Percentiles rank a stretch among this genome's conserved stretches.
These are phyloP conservation scores for Metahyphopichia silvanorum DNA, from an alignment of 805 yeast genomes.

Conservation along the genomic window DNA sequence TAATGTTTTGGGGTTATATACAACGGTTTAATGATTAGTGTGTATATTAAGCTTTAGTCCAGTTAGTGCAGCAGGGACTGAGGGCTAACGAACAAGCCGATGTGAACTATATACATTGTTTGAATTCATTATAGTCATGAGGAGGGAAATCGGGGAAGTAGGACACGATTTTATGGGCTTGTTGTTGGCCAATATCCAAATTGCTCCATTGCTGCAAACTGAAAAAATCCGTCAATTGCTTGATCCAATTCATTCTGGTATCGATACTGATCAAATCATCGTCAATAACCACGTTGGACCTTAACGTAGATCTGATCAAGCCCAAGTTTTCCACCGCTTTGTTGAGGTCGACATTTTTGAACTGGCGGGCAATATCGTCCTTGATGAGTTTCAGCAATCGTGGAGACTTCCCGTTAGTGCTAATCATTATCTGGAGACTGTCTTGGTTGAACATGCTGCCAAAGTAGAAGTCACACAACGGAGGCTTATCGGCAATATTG, in stretches of 20 bases:
- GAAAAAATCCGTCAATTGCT: slow-evolving; percentile 57
- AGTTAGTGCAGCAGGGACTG: too few species aligned
- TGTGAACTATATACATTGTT: neutral
- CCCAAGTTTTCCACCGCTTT: slow-evolving; percentile 62
- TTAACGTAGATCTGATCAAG: slow-evolving; percentile 46
- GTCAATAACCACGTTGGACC: slow-evolving; percentile 43
- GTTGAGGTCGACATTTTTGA: slow-evolving; percentile 45
- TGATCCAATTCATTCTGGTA: slow-evolving; percentile 70
- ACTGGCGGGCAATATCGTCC: slow-evolving; percentile 52
- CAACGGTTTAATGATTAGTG: too few species aligned
- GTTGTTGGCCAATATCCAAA: slow-evolving; percentile 23
- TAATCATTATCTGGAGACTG: slow-evolving; percentile 73
- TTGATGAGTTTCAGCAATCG: slow-evolving; percentile 55
- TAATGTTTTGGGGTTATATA: too few species aligned
- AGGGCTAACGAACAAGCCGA: too few species aligned
- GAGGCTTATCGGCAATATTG: slow-evolving; percentile 82
- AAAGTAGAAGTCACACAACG: slow-evolving; percentile 81
- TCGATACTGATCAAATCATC: slow-evolving; percentile 51
- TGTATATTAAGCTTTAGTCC: too few species aligned
- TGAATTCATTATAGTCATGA: slow-evolving; percentile 14
- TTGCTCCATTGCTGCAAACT: slow-evolving; percentile 58
- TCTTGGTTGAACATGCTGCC: slow-evolving; percentile 77
- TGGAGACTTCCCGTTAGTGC: slow-evolving; percentile 82
- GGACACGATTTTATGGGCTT: slow-evolving; percentile 39
- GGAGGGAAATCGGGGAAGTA: slow-evolving; percentile 54